phyloP scores from a whole-genome alignment of 2,329 filamentous ascomycete genomes.

The Thermothelomyces thermophilus region DNA sequence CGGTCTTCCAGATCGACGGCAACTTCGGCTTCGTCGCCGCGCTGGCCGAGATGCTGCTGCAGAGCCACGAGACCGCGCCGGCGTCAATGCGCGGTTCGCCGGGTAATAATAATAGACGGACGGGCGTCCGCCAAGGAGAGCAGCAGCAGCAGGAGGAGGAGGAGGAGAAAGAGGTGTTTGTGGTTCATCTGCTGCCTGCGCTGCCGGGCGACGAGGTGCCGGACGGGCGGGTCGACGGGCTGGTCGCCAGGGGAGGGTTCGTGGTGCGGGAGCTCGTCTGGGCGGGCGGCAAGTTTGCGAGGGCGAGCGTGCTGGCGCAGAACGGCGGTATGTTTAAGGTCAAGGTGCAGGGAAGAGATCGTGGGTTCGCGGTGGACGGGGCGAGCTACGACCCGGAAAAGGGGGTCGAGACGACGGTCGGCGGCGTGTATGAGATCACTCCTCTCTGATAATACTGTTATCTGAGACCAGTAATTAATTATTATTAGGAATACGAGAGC shows the following conservation, averaged over 20 bases:
- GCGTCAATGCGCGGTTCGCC: too few relatives aligned
- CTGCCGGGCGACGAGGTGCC: background rate
- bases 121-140: background rate
- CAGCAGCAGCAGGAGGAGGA: background rate
- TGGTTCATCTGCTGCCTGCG: slow-evolving; percentile 1
- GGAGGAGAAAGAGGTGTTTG: background rate
- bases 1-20: slow-evolving; percentile 5
- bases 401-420: background rate
- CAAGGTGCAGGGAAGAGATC: background rate
- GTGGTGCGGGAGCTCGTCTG: background rate
- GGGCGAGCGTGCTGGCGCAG: background rate
- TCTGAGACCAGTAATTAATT: too few relatives aligned
- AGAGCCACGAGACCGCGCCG: background rate
- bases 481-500: too few relatives aligned
- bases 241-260: background rate
- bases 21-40: background rate
- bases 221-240: background rate
- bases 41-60: slow-evolving; percentile 3
- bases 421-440: background rate
- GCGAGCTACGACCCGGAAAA: background rate
- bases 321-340: background rate
- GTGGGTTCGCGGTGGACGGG: background rate
- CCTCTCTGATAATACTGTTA: background rate
- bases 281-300: background rate
- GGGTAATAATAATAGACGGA: too few relatives aligned